Base-by-base conservation (phyloP, 805 yeast genomes). In the Metschnikowia vanudenii region DNA sequence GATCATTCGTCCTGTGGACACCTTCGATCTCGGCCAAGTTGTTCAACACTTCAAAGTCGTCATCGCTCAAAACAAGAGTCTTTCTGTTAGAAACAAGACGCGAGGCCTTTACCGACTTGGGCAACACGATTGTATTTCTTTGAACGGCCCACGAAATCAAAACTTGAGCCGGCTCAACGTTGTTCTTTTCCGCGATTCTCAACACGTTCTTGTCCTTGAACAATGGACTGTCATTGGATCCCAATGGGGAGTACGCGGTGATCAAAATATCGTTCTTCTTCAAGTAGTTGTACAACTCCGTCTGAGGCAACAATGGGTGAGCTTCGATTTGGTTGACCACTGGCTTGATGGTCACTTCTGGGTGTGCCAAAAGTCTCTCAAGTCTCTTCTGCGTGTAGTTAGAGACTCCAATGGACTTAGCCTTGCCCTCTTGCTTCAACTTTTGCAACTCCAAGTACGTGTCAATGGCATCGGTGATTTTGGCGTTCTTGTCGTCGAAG, bases 141-240 rank as follows among this genome's bases (percentile, higher is more conserved):
- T 71, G 67, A 16, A 78, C 63, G 29, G 78, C 81, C 88, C 87
- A 82, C 12, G 83, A 76, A 45, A 82, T 65, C 43, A 79, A 63
- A 16, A 81, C 58, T 46, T 77, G 76, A 11, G 82, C 84, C 3
- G 84, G 76, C n/a, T 72, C 57, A 31, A 68, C 56, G 18, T 47
- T 38, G 39, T 52, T 47, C 40, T 52, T 48, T 39, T 50, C 47
- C 5, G 56, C 67, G 1, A 57, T 49, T 37, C 54, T 56, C 60
- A 68, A 60, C 41, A 69, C 51, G 30, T 49, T 53, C 20, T 65
- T 57, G 47, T 68, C 67, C 42, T 77, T 73, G 56, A 82, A 57
- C 43, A 81, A 73, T 28, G 88, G 88, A 0, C 88, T 88, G 37
- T 86, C 86, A 16, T 68, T 60, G 2, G 83, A 69, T 6, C 91